Evolutionary conservation across 2,329 filamentous ascomycete genomes (phyloP).

Genomic region (Aulographum hederae): DNA sequence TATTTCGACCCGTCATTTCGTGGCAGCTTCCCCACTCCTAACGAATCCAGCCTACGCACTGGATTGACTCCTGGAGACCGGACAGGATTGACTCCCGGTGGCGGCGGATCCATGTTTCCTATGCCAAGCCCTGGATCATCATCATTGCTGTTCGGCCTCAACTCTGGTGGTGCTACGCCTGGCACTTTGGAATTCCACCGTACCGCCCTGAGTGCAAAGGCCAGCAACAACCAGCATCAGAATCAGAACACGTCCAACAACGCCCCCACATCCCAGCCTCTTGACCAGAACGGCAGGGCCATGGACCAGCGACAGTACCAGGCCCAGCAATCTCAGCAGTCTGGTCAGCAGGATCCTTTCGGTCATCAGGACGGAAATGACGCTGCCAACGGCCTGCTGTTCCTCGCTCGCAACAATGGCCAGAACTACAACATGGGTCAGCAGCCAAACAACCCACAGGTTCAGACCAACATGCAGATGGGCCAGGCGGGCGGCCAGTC

Average conservation of each 20-base stretch:
- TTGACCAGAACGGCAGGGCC: slow-evolving; percentile 14
- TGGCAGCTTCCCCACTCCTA: slow-evolving; percentile 80
- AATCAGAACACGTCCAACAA: slow-evolving; percentile 18
- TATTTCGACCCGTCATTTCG: slow-evolving; percentile 74
- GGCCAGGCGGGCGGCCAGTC: slow-evolving; percentile 20
- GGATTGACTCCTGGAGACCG: slow-evolving; percentile 72
- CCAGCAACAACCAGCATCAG: slow-evolving; percentile 24
- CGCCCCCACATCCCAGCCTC: slow-evolving; percentile 25
- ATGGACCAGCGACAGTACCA: slow-evolving; percentile 7
- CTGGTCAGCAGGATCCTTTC: slow-evolving; percentile 42
- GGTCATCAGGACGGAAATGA: slow-evolving; percentile 81
- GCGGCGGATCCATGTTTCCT: slow-evolving; percentile 94
- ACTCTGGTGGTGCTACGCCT: slow-evolving; percentile 70
- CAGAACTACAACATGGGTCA: slow-evolving; percentile 36
- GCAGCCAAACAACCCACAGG: slow-evolving; percentile 14
- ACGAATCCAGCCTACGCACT: slow-evolving; percentile 84
- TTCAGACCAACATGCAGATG: slow-evolving; percentile 23
- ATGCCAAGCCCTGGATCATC: slow-evolving; percentile 75
- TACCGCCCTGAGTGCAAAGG: slow-evolving; percentile 67
- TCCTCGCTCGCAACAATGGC: slow-evolving; percentile 59
- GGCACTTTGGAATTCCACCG: slow-evolving; percentile 88
- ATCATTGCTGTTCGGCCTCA: slow-evolving; percentile 61
- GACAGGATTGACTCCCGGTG: slow-evolving; percentile 81
- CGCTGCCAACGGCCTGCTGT: slow-evolving; percentile 82
- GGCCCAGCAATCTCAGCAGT: slow-evolving; percentile 14